Conservation (phyloP, 805 yeast genomes). For the Lipomyces spencermartinsiae region DNA sequence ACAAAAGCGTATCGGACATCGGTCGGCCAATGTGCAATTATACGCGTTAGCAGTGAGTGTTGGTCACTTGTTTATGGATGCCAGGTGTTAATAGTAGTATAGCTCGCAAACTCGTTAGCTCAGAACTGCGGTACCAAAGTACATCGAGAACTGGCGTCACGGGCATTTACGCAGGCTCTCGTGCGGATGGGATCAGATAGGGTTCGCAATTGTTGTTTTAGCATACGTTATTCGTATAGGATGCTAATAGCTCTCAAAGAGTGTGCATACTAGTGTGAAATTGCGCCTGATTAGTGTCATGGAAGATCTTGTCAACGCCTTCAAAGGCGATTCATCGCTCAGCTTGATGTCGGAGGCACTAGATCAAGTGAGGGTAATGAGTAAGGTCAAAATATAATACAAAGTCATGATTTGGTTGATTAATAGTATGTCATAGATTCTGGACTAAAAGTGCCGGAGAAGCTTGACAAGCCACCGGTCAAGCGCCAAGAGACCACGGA, state of each 20-base stretch:
- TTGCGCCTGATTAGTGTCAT: constrained; percentile 68
- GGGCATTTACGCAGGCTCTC: constrained; percentile 57
- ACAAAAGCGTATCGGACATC: constrained; percentile 54
- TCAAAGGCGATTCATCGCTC: constrained; percentile 77
- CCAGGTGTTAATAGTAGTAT: background rate
- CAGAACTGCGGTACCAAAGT: constrained; percentile 79
- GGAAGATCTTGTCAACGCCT: constrained; percentile 67
- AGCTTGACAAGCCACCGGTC: constrained; percentile 59
- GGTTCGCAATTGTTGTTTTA: background rate
- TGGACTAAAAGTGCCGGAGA: constrained; percentile 53
- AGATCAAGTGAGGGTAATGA: constrained; percentile 53
- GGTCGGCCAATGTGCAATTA: constrained; percentile 70
- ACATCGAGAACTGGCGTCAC: constrained; percentile 66
- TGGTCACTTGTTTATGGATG: background rate
- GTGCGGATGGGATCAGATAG: constrained; percentile 59
- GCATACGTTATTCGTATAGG: background rate
- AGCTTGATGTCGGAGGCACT: constrained; percentile 71
- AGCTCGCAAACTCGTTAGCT: constrained; percentile 62
- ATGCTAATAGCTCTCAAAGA: constrained; percentile 13
- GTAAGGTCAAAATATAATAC: constrained; percentile 18
- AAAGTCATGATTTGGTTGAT: background rate
- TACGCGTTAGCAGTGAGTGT: constrained; percentile 54
- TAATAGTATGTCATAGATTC: constrained; percentile 45
- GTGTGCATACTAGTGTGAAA: constrained; percentile 72
- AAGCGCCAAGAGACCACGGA: constrained; percentile 50